These are phyloP conservation scores for Sclerotinia subarctica DNA, from an alignment of 2,329 filamentous ascomycete genomes.

Conservation along the genomic window DNA sequence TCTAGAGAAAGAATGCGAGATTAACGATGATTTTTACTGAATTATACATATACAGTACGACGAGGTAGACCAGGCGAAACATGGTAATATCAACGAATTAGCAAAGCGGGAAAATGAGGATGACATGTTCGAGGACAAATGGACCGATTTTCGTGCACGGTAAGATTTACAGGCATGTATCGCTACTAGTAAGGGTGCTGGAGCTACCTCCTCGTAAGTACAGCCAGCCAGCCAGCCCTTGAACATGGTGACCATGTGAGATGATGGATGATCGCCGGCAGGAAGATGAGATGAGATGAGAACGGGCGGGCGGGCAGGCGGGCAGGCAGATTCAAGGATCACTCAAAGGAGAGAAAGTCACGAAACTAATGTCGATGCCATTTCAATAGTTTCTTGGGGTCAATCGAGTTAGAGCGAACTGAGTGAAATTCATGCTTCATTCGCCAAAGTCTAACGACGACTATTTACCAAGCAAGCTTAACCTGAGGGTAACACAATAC, in stretches of 20 bases:
- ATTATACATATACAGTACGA: background rate
- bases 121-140: no score
- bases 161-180: constrained; percentile 2
- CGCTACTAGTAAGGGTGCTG: background rate
- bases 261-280: constrained; percentile 2
- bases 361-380: constrained; percentile 2
- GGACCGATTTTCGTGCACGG: background rate
- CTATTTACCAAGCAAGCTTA: background rate
- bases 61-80: background rate
- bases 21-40: background rate
- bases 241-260: background rate
- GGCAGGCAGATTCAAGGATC: background rate
- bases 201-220: background rate
- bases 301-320: background rate
- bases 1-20: no score
- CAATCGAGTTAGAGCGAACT: background rate
- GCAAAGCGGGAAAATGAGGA: background rate
- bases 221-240: background rate
- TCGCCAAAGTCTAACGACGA: background rate
- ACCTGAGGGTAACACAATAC: no score
- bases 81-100: background rate
- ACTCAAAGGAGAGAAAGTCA: constrained; percentile 12
- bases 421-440: background rate
- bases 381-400: background rate
- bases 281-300: constrained; percentile 7